Percentiles rank a stretch among this genome's conserved stretches.
Evolutionary conservation across 306 rosid species (phyloP).

Genomic region (Psophocarpus tetragonolobus): DNA sequence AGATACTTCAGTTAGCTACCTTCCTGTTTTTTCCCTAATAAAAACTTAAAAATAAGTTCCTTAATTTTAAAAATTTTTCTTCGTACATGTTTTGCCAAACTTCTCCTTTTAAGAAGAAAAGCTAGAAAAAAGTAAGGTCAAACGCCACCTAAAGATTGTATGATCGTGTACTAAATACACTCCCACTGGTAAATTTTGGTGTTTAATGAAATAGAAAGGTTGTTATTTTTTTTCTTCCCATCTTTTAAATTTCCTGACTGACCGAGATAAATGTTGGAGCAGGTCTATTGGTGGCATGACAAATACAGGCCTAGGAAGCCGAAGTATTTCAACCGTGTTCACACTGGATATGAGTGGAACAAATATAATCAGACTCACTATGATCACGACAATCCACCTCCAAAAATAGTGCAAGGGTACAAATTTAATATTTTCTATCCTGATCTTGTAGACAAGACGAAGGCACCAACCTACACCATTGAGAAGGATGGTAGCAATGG

Average conservation of each 20-base stretch:
- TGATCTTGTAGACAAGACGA: conserved; percentile 89
- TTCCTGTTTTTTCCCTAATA: no score
- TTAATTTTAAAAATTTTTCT: background rate
- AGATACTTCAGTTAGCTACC: background rate
- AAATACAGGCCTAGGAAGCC: conserved; percentile 97
- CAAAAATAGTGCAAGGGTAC: conserved; percentile 95
- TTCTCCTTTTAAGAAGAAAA: background rate
- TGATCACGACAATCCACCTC: conserved; percentile 98
- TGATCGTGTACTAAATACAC: background rate
- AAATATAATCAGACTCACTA: conserved; percentile 98
- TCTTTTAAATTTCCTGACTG: conserved; percentile 2
- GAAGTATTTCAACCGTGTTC: conserved; percentile 95
- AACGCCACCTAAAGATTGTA: background rate
- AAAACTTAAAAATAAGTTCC: background rate
- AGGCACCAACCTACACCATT: conserved; percentile 81
- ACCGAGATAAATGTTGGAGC: conserved; percentile 36
- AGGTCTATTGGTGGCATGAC: conserved; percentile 99
- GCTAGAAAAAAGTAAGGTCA: background rate
- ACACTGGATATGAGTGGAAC: conserved; percentile 98
- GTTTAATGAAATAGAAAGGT: background rate
- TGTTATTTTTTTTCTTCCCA: background rate
- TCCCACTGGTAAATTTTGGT: background rate
- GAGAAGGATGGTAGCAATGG: conserved; percentile 92
- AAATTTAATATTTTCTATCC: conserved; percentile 95
- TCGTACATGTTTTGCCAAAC: background rate